Base-by-base conservation (phyloP, 805 yeast genomes). In the Myxozyma mucilagina region DNA sequence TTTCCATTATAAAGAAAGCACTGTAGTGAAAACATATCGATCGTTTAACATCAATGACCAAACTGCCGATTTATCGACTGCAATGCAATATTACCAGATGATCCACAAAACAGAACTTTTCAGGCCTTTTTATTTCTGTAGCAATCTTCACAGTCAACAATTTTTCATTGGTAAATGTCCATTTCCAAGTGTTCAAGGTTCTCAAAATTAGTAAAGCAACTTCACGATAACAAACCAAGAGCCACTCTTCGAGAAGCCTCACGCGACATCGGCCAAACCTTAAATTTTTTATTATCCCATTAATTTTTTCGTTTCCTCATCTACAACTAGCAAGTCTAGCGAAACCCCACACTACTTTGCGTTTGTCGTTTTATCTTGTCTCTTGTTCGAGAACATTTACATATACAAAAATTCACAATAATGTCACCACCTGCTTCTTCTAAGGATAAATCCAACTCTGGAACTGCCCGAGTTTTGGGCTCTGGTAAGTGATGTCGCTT, bases 391-490 rank as follows among this genome's bases (percentile, higher is more conserved):
- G 6, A 29, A n/a, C 38, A 31, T 10, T 16, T 11, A 24, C 49
- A 43, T 20, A 45, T 4, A 5, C 9, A 16, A 9, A 24, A n/a
- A 24, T 16, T 16, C 4, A 45, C 3, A 42, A 16, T 18, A 32
- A 68, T 68, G 70, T 57, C 75, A 43, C 69, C 72, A 45, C 69
- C 72, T 42, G 66, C 72, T 43, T 53, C 73, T 8, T 61, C 71
- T 36, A 76, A 78, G 76, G 94, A 90, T 73, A 90, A 87, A 81
- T 88, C 87, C 75, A 92, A 93, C 78, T 86, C 96, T 51, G 98
- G 90, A 57, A 68, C 80, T 50, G 96, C 99, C 70, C 85, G 98
- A 76, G 87, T 93, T 47, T 80, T 94, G 49, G 99, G 99, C 50
- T 93, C 98, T n/a, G 74, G 74, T 71, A 67, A 24, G 73, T 62